Evolutionary conservation across 495 filamentous ascomycete genomes (phyloP).

Genomic region (Penicillium arizonense): DNA sequence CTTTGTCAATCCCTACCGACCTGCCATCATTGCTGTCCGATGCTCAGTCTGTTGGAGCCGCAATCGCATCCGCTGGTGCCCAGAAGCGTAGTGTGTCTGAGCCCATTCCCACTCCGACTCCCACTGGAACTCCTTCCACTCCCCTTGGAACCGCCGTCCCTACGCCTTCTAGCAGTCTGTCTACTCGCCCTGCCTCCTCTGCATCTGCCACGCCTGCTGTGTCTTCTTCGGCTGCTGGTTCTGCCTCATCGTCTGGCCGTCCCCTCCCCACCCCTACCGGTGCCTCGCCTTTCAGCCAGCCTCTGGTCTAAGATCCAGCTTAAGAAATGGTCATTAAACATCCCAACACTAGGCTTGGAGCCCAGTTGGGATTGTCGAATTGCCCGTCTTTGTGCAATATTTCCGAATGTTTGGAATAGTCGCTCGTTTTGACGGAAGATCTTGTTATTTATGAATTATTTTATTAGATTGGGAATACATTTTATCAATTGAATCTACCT

Average conservation of each 20-base stretch:
- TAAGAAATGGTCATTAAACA: too few species aligned
- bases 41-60: slow-evolving; percentile 3
- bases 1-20: slow-evolving; percentile 8
- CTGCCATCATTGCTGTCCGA: slow-evolving; percentile 9
- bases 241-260: background rate
- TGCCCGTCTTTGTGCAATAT: too few species aligned
- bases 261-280: background rate
- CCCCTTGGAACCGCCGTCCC: background rate
- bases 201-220: background rate
- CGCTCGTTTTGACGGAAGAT: too few species aligned
- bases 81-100: slow-evolving; percentile 6
- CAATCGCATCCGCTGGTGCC: slow-evolving; percentile 8
- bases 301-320: too few species aligned
- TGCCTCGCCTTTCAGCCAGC: background rate
- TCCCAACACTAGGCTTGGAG: too few species aligned
- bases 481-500: too few species aligned
- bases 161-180: background rate
- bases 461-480: too few species aligned
- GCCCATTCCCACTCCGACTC: background rate
- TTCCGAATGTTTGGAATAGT: too few species aligned
- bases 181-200: background rate
- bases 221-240: background rate
- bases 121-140: background rate
- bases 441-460: too few species aligned
- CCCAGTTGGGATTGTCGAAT: too few species aligned